Percentiles rank a stretch among this genome's conserved stretches.
Evolutionary conservation across 768 basidiomycete species (phyloP).

Genomic region (Amanita pseudoporphyria): DNA sequence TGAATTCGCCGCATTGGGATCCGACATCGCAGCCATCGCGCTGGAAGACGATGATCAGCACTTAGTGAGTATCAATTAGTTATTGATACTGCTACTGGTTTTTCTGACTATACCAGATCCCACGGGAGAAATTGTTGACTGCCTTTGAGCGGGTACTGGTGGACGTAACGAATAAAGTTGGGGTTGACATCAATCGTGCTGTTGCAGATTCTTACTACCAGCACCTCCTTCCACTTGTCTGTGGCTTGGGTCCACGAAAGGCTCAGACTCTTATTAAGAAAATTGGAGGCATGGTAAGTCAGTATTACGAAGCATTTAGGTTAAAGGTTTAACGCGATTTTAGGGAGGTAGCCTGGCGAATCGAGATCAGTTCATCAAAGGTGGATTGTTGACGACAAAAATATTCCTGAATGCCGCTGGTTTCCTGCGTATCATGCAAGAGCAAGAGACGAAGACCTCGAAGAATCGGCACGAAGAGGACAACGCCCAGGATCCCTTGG

Average conservation of each 20-base stretch:
- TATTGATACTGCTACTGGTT: constrained; percentile 7
- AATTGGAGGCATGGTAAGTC: constrained; percentile 63
- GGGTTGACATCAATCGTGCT: constrained; percentile 94
- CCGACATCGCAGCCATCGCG: constrained; percentile 73
- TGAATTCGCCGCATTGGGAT: constrained; percentile 85
- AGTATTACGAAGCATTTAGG: constrained; percentile 1
- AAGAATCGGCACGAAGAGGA: constrained; percentile 66
- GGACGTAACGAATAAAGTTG: constrained; percentile 85
- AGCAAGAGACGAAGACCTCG: constrained; percentile 38
- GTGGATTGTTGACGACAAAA: constrained; percentile 68
- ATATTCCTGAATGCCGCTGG: constrained; percentile 92
- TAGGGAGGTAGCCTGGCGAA: constrained; percentile 86
- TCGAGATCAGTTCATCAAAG: constrained; percentile 81
- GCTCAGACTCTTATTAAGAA: constrained; percentile 77
- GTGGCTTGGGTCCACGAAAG: constrained; percentile 93
- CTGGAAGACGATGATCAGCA: constrained; percentile 85
- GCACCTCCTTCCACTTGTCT: constrained; percentile 79
- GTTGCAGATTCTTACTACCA: constrained; percentile 85
- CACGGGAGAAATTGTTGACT: constrained; percentile 71
- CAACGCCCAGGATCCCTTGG: constrained; percentile 77
- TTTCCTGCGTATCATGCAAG: constrained; percentile 79
- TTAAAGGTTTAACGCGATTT: constrained; percentile 5
- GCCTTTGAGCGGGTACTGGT: constrained; percentile 83
- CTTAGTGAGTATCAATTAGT: constrained; percentile 39
- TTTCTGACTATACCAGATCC: constrained; percentile 41